phyloP scores from a whole-genome alignment of 2,329 filamentous ascomycete species.

The Calonectria leucothoes region DNA sequence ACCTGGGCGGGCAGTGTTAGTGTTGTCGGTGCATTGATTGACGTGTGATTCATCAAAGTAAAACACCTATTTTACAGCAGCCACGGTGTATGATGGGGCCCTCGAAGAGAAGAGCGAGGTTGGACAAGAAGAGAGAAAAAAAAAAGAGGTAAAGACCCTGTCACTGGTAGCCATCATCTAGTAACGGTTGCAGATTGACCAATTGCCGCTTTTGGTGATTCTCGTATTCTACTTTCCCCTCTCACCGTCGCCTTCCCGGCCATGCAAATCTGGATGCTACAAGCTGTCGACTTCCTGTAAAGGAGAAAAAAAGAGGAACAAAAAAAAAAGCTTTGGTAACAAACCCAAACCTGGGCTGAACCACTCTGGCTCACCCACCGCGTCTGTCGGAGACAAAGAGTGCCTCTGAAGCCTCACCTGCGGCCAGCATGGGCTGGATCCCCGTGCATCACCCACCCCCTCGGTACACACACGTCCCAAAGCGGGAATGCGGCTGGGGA shows the following conservation, averaged over 20 bases:
- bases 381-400: background rate
- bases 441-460: background rate
- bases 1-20: background rate
- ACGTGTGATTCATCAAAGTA: background rate
- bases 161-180: background rate
- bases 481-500: background rate
- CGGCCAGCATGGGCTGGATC: background rate
- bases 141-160: background rate
- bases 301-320: no score
- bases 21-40: background rate
- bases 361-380: background rate
- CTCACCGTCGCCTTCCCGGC: background rate
- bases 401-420: background rate
- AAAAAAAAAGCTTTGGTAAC: background rate
- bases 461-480: background rate
- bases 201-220: background rate
- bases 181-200: background rate
- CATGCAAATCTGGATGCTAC: background rate
- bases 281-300: no score
- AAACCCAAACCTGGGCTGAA: background rate
- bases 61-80: background rate
- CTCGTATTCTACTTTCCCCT: background rate
- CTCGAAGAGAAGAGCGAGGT: background rate
- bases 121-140: background rate
- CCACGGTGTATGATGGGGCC: background rate